Evolutionary conservation across 805 yeast species (phyloP).

Genomic region (Metschnikowia santaceciliae): DNA sequence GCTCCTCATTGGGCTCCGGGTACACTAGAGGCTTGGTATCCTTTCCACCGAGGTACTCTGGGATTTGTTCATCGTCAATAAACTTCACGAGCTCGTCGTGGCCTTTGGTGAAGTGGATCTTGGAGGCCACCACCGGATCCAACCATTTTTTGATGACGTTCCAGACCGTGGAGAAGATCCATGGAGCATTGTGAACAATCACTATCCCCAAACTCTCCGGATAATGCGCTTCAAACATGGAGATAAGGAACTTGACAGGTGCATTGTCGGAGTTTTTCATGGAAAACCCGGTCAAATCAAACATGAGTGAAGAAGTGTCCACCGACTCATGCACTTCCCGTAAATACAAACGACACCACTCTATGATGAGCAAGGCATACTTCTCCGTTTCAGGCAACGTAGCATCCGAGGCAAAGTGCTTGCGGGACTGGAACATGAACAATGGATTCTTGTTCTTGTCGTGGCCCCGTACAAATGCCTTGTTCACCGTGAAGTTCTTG

Average conservation of each 20-base stretch:
- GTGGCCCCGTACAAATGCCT: slow-evolving; percentile 69
- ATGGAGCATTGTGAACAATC: slow-evolving; percentile 90
- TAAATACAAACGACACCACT: slow-evolving; percentile 56
- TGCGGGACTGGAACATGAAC: slow-evolving; percentile 73
- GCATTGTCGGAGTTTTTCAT: slow-evolving; percentile 90
- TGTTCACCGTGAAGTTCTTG: slow-evolving; percentile 58
- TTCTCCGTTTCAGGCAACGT: slow-evolving; percentile 67
- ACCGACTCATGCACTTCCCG: slow-evolving; percentile 55
- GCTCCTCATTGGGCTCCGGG: slow-evolving; percentile 58
- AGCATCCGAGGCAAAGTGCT: slow-evolving; percentile 52
- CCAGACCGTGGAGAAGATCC: slow-evolving; percentile 97
- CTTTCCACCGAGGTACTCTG: slow-evolving; percentile 72
- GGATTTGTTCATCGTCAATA: slow-evolving; percentile 58
- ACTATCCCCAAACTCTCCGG: slow-evolving; percentile 89
- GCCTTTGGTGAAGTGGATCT: slow-evolving; percentile 77
- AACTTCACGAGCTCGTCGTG: slow-evolving; percentile 61
- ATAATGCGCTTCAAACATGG: slow-evolving; percentile 91
- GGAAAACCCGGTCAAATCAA: slow-evolving; percentile 83
- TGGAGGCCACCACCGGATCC: slow-evolving; percentile 93
- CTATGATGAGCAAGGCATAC: slow-evolving; percentile 74
- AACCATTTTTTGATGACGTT: slow-evolving; percentile 87
- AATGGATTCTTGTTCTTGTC: slow-evolving; percentile 77
- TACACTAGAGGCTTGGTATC: slow-evolving; percentile 58
- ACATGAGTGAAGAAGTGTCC: slow-evolving; percentile 78
- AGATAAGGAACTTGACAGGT: slow-evolving; percentile 85